Evolutionary conservation across 192 early-diverging fungal genomes (phyloP), one percentile per base, ranked within the genome.

Genomic region (Ramicandelaber brevisporus): DNA sequence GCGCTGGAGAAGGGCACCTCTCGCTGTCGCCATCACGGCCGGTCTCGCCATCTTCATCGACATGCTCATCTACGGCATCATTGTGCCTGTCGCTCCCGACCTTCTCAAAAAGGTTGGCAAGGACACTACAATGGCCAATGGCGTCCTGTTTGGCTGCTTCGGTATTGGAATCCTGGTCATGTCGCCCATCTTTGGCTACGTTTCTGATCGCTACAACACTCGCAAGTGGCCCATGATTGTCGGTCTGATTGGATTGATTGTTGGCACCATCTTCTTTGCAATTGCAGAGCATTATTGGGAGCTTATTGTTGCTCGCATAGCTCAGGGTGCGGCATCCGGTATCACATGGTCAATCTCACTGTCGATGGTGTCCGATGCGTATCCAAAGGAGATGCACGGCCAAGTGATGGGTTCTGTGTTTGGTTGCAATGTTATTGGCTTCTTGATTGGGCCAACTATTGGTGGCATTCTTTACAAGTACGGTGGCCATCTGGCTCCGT

Each of bases 221-320:
- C 56, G 77, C 32, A 65, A 67, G 32, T 60, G 63, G 46, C 74
- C 72, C 15, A 81, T 78, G 71, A 57, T 75, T 31, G 26, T 67
- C 17, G 70, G 73, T 7, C 64, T 81, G 45, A 19, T 65, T 5
- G 62, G 68, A 4, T 46, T 75, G 19, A 63, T 55, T 7, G 44
- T 69, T 2, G 63, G 72, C 3, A 68, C 71, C 6, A 32, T 69
- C 0, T 38, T 63, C 14, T 75, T 81, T 52, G 64, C 63, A 3
- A 23, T 67, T 17, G 57, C 70, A 7, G 57, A 50, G 30, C 59
- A 63, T 7, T 75, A 65, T 38, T 61, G 55, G 52, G 55, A 65
- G 31, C 55, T 81, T 2, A 50, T 75, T 1, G 13, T 73, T 0
- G 77, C 73, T 2, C 54, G 77, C 17, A 40, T 81, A 14, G 63